Evolutionary conservation across 2,329 filamentous ascomycete species (phyloP), one percentile per base, ranked within the genome.

Genomic region (Dactylellina haptotyla): DNA sequence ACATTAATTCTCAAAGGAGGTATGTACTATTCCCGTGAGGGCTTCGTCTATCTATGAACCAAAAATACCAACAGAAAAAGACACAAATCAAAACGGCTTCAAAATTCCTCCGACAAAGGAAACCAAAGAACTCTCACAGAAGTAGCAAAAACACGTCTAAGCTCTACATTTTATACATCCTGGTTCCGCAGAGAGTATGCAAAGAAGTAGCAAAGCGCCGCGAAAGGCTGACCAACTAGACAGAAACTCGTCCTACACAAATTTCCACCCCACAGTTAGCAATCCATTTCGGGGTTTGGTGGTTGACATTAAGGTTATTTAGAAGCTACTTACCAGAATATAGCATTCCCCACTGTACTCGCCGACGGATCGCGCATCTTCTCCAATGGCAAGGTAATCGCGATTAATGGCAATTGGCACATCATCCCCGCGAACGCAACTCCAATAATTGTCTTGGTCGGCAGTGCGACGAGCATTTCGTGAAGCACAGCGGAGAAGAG

Each of bases 351-450:
- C 26, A 96, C 84, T 6, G 96, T 85, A 77, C 89, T 91, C 4
- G 92, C 91, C 16, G 66, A 64, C 0, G 89, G 87, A 2, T 90
- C 88, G 75, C 90, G 87, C 84, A 90, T 90, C 80, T 89, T 92
- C 79, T 94, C 90, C 18, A 98, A 83, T 0, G 90, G 88, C 23
- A 90, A 86, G 0, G 95, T 99, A 12, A 95, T 79, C 43, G 86
- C 84, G 75, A 99, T 97, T 23, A 99, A 85, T 0, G 94, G 94
- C 4, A 98, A 86, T 81, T 99, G 95, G 59, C 94, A 84, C 79
- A 98, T 86, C 95, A 99, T 99, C 75, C 95, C 95, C 2, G 90
- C 80, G 79, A 98, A 98, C 2, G 95, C 95, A 32, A 98, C 92
- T 6, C 94, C 93, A 64, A 96, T 91, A 56, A 96, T 86, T 79